phyloP scores from a whole-genome alignment of 306 rosid genomes.

The Trifolium repens region DNA sequence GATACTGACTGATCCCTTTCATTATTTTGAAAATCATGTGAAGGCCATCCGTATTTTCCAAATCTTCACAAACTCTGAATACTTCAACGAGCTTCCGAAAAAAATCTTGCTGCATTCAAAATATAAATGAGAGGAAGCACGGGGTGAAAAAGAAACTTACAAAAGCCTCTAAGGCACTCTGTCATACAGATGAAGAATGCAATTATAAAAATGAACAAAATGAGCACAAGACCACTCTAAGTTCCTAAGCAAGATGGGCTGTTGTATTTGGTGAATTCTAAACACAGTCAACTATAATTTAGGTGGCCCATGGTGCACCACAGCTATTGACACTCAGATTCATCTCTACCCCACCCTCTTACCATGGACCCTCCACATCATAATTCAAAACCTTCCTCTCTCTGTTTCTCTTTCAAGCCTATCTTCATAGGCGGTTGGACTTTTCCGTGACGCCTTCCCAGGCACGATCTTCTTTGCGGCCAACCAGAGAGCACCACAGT shows the following conservation, averaged over 20 bases:
- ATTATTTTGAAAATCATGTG: conserved; percentile 90
- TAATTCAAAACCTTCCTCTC: no score
- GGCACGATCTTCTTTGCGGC: no score
- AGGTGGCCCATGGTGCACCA: background rate
- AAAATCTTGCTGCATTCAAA: conserved; percentile 78
- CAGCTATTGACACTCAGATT: no score
- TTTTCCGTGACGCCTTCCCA: no score
- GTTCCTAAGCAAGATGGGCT: conserved; percentile 1
- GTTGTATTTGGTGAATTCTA: background rate
- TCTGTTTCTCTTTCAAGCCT: no score
- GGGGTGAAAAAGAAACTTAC: conserved; percentile 17
- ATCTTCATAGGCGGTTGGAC: no score
- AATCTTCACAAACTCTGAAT: conserved; percentile 79
- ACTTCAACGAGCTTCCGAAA: conserved; percentile 77
- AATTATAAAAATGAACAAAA: conserved; percentile 1
- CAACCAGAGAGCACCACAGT: no score
- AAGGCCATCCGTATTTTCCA: conserved; percentile 83
- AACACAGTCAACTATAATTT: background rate
- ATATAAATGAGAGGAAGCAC: conserved; percentile 23
- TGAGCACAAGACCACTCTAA: background rate
- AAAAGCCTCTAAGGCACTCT: conserved; percentile 6
- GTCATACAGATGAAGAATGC: conserved; percentile 1
- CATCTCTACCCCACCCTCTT: no score
- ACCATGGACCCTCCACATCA: no score
- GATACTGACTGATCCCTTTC: conserved; percentile 88